These are phyloP conservation scores for Dendrobium nobile DNA, from an alignment of 106 monocot genomes.

Conservation along the genomic window DNA sequence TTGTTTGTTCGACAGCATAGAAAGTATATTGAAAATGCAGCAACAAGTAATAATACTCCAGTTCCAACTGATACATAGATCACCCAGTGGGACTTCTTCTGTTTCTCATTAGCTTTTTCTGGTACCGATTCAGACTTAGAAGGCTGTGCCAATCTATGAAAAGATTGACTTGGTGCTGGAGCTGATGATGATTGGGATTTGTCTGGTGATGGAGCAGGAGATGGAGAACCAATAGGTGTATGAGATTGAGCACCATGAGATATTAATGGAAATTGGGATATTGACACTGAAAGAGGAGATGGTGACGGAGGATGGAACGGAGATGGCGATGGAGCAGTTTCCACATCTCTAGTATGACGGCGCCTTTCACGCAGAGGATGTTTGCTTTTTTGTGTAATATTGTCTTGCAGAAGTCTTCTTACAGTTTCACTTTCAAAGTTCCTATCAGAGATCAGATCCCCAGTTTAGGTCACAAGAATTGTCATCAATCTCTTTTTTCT, in stretches of 20 bases:
- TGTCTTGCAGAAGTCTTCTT: constrained; percentile 15
- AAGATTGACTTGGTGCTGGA: background rate
- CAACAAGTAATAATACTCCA: constrained; percentile 22
- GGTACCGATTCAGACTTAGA: background rate
- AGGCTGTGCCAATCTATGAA: background rate
- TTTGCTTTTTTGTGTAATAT: background rate
- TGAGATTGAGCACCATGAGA: background rate
- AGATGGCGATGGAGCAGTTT: constrained; percentile 1
- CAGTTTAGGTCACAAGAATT: too few relatives aligned
- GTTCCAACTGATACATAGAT: constrained; percentile 24
- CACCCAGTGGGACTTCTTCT: constrained; percentile 12
- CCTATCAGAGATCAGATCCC: constrained; percentile 9
- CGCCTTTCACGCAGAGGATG: background rate
- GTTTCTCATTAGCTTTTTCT: background rate
- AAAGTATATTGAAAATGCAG: constrained; percentile 17
- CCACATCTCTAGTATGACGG: background rate
- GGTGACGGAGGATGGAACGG: background rate
- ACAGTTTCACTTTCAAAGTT: constrained; percentile 11
- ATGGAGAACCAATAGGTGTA: background rate
- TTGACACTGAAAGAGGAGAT: background rate
- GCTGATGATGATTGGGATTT: background rate
- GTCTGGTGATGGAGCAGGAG: constrained; percentile 6
- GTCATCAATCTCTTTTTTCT: background rate
- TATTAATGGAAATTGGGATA: background rate
- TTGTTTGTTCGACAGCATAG: constrained; percentile 29